Evolutionary conservation across 2,329 filamentous ascomycete species (phyloP), one percentile per base, ranked within the genome.

Genomic region (Blastomyces emzantsi): DNA sequence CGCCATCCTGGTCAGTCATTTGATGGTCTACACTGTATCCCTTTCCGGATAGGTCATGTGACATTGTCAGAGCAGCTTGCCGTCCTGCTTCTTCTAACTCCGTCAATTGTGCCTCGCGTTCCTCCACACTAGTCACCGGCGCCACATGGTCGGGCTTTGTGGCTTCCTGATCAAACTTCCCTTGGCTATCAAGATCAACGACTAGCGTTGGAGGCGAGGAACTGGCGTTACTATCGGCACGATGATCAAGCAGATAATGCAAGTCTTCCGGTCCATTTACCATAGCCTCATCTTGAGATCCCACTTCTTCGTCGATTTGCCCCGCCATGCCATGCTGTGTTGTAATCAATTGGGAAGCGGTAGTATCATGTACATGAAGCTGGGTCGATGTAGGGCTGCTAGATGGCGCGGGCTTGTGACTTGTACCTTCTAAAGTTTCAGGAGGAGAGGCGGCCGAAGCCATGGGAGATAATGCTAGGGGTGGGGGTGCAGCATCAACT

Each of bases 381-480:
- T 49, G 58, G n/a, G 28, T 49, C 5, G 58, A 30, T 30, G 19
- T 30, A n/a, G 58, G 58, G 17, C 58, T 60, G 19, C 43, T 25
- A 0, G 43, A 60, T 6, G 9, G 41, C 11, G 25, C 28, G 33
- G 49, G 9, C 13, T 28, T 39, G 41, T n/a, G n/a, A n/a, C 25
- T n/a, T n/a, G 58, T 33, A 49, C 19, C 43, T 36, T 25, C 11
- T 28, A 47, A 11, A 15, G 72, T 69, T 41, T 74, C 65, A 30
- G 78, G 66, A 17, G 77, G 75, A 30, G 77, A 79, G 7, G 77
- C 73, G 52, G 75, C 67, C 13, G 76, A 74, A 45, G 78, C 70
- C 7, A 73, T 74, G 13, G 76, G 73, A 28, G 77, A 78, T 47
- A 73, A 70, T 45, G 77, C 67, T 19, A 76, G 77, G 36, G 71